phyloP scores from a whole-genome alignment of 768 basidiomycete genomes.

The Termitomyces sp. region DNA sequence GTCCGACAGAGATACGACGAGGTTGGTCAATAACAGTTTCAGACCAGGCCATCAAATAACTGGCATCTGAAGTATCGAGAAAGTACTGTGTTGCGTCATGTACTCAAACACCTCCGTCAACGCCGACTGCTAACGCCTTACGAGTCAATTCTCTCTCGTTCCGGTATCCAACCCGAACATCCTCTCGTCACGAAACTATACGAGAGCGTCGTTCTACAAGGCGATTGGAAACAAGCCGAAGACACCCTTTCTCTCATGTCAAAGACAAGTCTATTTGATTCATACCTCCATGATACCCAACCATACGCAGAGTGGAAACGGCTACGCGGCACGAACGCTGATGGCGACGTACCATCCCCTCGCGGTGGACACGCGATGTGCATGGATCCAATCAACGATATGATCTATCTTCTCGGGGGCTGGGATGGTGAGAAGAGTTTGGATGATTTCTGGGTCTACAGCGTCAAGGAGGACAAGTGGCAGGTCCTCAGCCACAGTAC shows the following conservation, averaged over 20 bases:
- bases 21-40: conserved; percentile 32
- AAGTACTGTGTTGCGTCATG: conserved; percentile 55
- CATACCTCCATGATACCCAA: conserved; percentile 51
- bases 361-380: conserved; percentile 84
- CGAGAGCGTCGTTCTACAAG: conserved; percentile 57
- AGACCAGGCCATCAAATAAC: conserved; percentile 5
- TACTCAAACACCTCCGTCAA: conserved; percentile 75
- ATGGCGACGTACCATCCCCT: conserved; percentile 59
- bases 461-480: conserved; percentile 58
- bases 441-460: conserved; percentile 78
- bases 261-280: conserved; percentile 53
- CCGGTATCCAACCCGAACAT: conserved; percentile 59
- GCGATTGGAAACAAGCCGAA: conserved; percentile 59
- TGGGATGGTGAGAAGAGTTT: conserved; percentile 71
- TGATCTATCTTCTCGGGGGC: conserved; percentile 75
- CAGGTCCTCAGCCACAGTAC: conserved; percentile 50
- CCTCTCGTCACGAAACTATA: conserved; percentile 66
- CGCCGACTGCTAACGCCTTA: conserved; percentile 66
- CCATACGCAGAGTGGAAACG: conserved; percentile 60
- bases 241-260: conserved; percentile 43
- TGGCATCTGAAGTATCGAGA: conserved; percentile 52
- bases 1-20: conserved; percentile 53
- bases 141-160: conserved; percentile 48
- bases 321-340: conserved; percentile 52
- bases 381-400: conserved; percentile 54